Percentiles rank a stretch among this genome's conserved stretches.
These are phyloP conservation scores for Yamadazyma taylorii DNA, from an alignment of 1,139 yeast species.

Conservation along the genomic window DNA sequence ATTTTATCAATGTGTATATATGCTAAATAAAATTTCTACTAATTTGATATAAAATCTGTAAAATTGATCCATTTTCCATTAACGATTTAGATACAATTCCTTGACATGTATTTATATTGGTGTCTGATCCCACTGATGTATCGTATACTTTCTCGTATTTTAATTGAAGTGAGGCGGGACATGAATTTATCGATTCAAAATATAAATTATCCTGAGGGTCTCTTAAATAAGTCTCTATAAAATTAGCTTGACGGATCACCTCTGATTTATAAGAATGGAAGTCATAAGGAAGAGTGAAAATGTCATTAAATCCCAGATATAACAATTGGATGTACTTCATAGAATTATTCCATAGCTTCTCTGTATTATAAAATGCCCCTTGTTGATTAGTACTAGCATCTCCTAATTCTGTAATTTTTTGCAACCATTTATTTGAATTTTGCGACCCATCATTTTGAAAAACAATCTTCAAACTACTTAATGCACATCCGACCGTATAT, in stretches of 20 bases:
- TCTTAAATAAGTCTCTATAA: conserved; percentile 11
- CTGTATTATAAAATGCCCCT: conserved; percentile 24
- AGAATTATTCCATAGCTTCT: conserved; percentile 26
- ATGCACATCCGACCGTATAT: conserved; percentile 34
- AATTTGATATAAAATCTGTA: conserved; percentile 13
- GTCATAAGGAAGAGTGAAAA: conserved; percentile 13
- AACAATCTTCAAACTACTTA: conserved; percentile 29
- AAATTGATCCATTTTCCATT: conserved; percentile 18
- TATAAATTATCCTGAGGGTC: conserved; percentile 7
- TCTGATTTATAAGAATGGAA: conserved; percentile 17
- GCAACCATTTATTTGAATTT: conserved; percentile 6
- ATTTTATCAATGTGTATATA: background rate
- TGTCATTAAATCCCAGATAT: conserved; percentile 26
- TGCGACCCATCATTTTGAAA: conserved; percentile 10
- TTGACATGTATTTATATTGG: conserved; percentile 2
- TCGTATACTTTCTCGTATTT: conserved; percentile 4
- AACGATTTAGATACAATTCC: conserved; percentile 8
- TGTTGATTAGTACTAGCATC: conserved; percentile 22
- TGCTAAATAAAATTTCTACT: background rate
- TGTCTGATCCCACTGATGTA: background rate
- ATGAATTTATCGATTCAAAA: conserved; percentile 4
- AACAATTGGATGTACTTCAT: conserved; percentile 26
- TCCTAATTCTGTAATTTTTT: conserved; percentile 26
- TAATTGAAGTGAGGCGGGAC: conserved; percentile 3
- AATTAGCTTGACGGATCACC: conserved; percentile 23